These are phyloP conservation scores for Pleurozium schreberi DNA, from an alignment of 225 moss, liverwort and hornwort species.

Conservation along the genomic window DNA sequence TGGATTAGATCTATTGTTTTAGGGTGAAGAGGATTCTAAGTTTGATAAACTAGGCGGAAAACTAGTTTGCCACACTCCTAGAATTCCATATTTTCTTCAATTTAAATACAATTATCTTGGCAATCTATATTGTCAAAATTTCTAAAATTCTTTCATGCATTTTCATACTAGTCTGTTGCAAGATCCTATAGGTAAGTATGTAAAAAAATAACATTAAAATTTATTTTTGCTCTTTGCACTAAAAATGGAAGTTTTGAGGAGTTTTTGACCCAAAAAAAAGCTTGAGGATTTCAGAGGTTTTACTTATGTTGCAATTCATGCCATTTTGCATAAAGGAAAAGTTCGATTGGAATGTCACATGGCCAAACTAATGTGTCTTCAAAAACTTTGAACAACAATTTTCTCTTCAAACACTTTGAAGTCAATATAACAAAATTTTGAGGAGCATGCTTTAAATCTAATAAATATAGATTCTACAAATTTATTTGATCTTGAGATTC, in stretches of 20 bases:
- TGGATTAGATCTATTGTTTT: accelerated
- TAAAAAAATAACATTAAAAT: too few species aligned
- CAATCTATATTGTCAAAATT: not conserved
- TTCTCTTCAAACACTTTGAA: not conserved
- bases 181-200: too few species aligned
- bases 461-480: not conserved
- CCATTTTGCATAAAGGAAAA: not conserved
- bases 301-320: not conserved
- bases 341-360: not conserved
- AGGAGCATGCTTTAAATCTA: not conserved
- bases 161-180: not conserved
- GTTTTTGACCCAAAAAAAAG: not conserved
- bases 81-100: not conserved
- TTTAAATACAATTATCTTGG: not conserved
- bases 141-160: not conserved
- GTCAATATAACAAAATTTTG: not conserved
- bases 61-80: not conserved
- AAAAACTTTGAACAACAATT: accelerated
- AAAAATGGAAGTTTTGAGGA: not conserved
- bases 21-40: not conserved
- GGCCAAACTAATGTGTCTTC: not conserved
- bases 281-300: too few species aligned
- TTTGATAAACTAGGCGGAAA: too few species aligned
- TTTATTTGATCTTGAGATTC: not conserved
- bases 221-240: not conserved